Evolutionary conservation across 2,329 filamentous ascomycete species (phyloP).

Genomic region (Talaromyces piceae): DNA sequence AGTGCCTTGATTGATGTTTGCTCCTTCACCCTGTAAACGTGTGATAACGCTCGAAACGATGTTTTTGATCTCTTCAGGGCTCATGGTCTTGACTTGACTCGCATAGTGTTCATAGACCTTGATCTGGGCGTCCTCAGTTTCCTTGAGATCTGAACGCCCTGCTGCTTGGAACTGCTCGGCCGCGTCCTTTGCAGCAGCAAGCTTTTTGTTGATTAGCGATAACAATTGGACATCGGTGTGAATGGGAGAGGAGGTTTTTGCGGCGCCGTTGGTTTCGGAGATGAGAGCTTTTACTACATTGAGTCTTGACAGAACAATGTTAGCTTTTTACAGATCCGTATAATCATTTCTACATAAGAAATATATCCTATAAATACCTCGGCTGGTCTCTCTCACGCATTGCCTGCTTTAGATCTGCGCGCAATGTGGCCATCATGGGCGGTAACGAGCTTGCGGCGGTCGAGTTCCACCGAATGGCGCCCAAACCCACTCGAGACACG

Average conservation of each 20-base stretch:
- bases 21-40: conserved; percentile 26
- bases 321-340: not conserved
- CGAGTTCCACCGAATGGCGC: conserved; percentile 34
- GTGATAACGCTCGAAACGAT: conserved; percentile 30
- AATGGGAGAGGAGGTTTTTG: conserved; percentile 39
- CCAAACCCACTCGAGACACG: conserved; percentile 20
- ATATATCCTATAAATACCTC: conserved; percentile 20
- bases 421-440: conserved; percentile 38
- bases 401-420: conserved; percentile 41
- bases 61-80: conserved; percentile 31
- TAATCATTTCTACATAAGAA: not conserved
- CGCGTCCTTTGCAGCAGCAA: conserved; percentile 30
- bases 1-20: conserved; percentile 29
- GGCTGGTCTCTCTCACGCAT: conserved; percentile 44
- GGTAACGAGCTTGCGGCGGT: conserved; percentile 29
- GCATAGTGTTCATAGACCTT: conserved; percentile 40
- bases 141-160: conserved; percentile 37
- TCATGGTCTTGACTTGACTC: conserved; percentile 34
- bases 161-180: conserved; percentile 35
- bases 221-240: conserved; percentile 42
- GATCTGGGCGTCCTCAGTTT: conserved; percentile 39
- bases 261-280: conserved; percentile 43
- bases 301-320: conserved; percentile 20
- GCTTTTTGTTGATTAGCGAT: conserved; percentile 39
- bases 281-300: conserved; percentile 44